Evolutionary conservation across 2,329 filamentous ascomycete genomes (phyloP).

Genomic region (Alternaria dauci): DNA sequence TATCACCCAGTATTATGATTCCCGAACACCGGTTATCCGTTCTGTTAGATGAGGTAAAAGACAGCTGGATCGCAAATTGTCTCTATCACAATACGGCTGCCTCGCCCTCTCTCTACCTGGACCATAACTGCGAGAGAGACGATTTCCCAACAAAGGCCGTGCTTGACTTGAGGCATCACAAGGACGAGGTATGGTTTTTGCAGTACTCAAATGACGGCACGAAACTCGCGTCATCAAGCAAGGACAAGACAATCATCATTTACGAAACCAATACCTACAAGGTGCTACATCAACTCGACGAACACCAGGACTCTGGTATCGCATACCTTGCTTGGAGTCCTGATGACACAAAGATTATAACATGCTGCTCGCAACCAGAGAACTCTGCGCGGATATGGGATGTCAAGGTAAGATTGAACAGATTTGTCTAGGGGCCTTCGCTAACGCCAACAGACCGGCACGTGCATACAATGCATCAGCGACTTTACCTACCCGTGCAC

Average conservation of each 20-base stretch:
- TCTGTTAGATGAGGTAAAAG: slow-evolving; percentile 83
- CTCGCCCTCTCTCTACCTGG: slow-evolving; percentile 85
- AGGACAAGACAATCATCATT: slow-evolving; percentile 77
- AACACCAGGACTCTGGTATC: slow-evolving; percentile 74
- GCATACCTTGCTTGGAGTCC: slow-evolving; percentile 90
- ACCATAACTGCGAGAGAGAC: slow-evolving; percentile 82
- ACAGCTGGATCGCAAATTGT: slow-evolving; percentile 82
- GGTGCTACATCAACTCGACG: slow-evolving; percentile 67
- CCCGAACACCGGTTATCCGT: slow-evolving; percentile 87
- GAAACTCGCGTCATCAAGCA: slow-evolving; percentile 82
- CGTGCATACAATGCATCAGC: slow-evolving; percentile 67
- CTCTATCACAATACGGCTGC: slow-evolving; percentile 84
- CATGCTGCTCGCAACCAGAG: slow-evolving; percentile 74
- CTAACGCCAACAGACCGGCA: slow-evolving; percentile 43
- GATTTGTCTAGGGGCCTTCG: not conserved
- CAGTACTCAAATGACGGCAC: slow-evolving; percentile 88
- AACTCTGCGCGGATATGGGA: slow-evolving; percentile 79
- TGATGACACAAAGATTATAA: slow-evolving; percentile 85
- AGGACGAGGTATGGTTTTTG: slow-evolving; percentile 89
- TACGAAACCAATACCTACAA: slow-evolving; percentile 80
- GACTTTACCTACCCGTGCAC: slow-evolving; percentile 86
- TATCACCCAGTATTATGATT: slow-evolving; percentile 96
- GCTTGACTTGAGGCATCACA: slow-evolving; percentile 74
- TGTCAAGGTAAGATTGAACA: slow-evolving; percentile 40
- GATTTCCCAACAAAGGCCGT: slow-evolving; percentile 80